phyloP scores from a whole-genome alignment of 495 filamentous ascomycete species.

The Mytilinidion resinicola region DNA sequence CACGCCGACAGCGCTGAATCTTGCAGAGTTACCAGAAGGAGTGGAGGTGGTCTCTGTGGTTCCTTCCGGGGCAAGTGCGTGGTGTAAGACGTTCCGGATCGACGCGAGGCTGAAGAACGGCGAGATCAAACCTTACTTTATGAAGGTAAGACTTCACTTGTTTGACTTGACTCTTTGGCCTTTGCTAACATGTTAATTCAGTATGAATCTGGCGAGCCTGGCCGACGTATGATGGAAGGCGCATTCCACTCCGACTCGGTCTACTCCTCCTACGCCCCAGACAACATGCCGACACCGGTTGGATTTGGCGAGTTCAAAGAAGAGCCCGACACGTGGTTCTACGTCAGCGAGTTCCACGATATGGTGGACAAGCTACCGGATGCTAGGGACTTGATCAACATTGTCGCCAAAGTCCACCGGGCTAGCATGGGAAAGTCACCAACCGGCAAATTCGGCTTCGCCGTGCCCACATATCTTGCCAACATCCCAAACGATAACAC shows the following conservation, averaged over 20 bases:
- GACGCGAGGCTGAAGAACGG: no score
- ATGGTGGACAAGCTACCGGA: conserved; percentile 6
- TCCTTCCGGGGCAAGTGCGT: no score
- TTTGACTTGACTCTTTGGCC: not conserved
- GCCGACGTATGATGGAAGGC: conserved; percentile 9
- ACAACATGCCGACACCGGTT: conserved; percentile 4
- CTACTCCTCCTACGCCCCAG: conserved; percentile 4
- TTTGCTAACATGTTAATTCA: not conserved
- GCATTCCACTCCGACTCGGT: conserved; percentile 8
- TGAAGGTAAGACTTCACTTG: conserved; percentile 12
- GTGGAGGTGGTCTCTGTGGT: no score
- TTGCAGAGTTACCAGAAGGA: no score
- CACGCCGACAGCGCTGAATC: no score
- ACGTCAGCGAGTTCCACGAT: conserved; percentile 12
- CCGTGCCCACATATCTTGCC: conserved; percentile 10
- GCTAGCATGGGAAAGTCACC: conserved; percentile 12
- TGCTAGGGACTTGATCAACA: not conserved
- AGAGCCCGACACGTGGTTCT: conserved; percentile 10
- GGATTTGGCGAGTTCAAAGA: conserved; percentile 11
- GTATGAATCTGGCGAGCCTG: conserved; percentile 12
- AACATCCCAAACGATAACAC: conserved; percentile 12
- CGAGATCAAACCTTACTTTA: conserved; percentile 8
- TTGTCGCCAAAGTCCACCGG: conserved; percentile 11
- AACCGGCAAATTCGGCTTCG: conserved; percentile 12
- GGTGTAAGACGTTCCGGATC: no score